A percentile compares a stretch with the other conserved stretches of the same genome.
phyloP scores from a whole-genome alignment of 495 filamentous ascomycete species.

The Xylaria venustula region DNA sequence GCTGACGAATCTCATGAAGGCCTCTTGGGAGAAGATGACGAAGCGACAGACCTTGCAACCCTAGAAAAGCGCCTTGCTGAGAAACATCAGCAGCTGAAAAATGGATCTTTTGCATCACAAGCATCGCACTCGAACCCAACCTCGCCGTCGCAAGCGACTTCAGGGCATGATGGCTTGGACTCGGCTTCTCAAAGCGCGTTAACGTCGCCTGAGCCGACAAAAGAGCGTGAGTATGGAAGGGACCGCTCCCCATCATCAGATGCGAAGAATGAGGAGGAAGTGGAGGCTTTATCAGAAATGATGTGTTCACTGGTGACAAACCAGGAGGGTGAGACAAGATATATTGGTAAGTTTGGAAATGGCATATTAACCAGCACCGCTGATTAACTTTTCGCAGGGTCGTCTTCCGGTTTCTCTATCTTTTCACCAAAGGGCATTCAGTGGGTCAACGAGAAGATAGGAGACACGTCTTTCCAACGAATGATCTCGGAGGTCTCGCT shows the following conservation, averaged over 20 bases:
- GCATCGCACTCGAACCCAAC: constrained; percentile 43
- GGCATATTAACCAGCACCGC: not conserved
- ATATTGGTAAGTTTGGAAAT: constrained; percentile 69
- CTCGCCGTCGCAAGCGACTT: constrained; percentile 44
- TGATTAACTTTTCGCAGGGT: constrained; percentile 58
- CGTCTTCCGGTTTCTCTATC: constrained; percentile 97
- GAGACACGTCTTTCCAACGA: constrained; percentile 88
- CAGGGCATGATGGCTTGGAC: constrained; percentile 44
- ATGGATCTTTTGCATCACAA: constrained; percentile 40
- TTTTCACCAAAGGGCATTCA: constrained; percentile 97
- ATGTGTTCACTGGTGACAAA: constrained; percentile 99
- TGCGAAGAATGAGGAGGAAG: constrained; percentile 59
- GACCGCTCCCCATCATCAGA: constrained; percentile 31
- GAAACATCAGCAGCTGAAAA: constrained; percentile 49
- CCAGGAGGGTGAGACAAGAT: constrained; percentile 91
- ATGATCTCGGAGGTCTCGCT: constrained; percentile 85
- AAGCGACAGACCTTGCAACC: constrained; percentile 83
- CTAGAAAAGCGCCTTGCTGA: constrained; percentile 80
- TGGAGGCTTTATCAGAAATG: constrained; percentile 92
- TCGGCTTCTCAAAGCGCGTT: constrained; percentile 60
- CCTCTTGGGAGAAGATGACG: constrained; percentile 80
- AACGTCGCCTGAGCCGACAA: constrained; percentile 59
- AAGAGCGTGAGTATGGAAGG: constrained; percentile 39
- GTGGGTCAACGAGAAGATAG: constrained; percentile 98
- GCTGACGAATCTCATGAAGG: constrained; percentile 30